Evolutionary conservation across 1,139 yeast species (phyloP).

Genomic region (Tardiomyces digboiensis): DNA sequence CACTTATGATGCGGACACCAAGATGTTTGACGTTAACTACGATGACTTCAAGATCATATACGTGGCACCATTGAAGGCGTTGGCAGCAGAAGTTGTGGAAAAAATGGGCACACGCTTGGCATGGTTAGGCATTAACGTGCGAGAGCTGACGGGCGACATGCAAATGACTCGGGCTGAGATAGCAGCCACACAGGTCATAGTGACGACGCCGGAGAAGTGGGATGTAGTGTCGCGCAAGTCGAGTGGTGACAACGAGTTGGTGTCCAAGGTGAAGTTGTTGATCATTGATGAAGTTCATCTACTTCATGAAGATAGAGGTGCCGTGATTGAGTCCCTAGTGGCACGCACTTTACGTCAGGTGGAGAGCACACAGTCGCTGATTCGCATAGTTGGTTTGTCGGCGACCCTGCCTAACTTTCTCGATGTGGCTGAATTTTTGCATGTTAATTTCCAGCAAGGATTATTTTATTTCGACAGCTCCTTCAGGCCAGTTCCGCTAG

Average conservation of each 20-base stretch:
- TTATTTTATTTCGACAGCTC: conserved; percentile 74
- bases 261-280: conserved; percentile 62
- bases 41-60: conserved; percentile 71
- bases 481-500: conserved; percentile 87
- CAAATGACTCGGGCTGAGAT: conserved; percentile 72
- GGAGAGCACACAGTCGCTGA: conserved; percentile 28
- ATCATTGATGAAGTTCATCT: conserved; percentile 92
- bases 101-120: conserved; percentile 69
- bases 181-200: conserved; percentile 68
- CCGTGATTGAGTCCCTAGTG: conserved; percentile 83
- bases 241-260: conserved; percentile 44
- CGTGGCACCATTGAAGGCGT: conserved; percentile 89
- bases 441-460: conserved; percentile 51
- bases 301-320: conserved; percentile 92
- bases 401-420: conserved; percentile 89
- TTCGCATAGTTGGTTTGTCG: conserved; percentile 73
- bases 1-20: not conserved
- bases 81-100: conserved; percentile 91
- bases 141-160: conserved; percentile 89
- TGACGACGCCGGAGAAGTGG: conserved; percentile 97
- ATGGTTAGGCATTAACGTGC: conserved; percentile 61
- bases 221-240: conserved; percentile 86
- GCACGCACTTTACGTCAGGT: conserved; percentile 54
- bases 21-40: conserved; percentile 30
- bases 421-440: conserved; percentile 78